A percentile compares a stretch with the other conserved stretches of the same genome.
Conservation (phyloP, 805 yeast genomes). For the Hanseniaspora occidentalis region DNA sequence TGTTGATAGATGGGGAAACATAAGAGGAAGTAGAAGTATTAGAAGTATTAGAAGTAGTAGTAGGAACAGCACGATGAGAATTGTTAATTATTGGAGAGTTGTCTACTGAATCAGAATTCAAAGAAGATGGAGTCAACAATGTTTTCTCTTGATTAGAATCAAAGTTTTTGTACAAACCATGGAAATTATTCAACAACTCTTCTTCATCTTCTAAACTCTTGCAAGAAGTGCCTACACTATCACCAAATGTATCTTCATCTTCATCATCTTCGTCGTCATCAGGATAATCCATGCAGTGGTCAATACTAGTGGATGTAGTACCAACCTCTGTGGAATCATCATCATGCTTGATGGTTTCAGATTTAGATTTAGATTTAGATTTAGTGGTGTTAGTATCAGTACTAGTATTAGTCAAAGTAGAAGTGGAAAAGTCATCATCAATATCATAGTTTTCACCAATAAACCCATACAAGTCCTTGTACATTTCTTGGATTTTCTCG, state of each 20-base stretch:
- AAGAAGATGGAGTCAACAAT: too few relatives aligned
- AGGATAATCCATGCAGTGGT: background rate
- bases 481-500: too few relatives aligned
- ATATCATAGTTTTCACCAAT: background rate
- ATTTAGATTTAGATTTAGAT: too few relatives aligned
- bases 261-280: constrained; percentile 1
- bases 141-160: too few relatives aligned
- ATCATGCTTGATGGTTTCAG: constrained; percentile 1
- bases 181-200: background rate
- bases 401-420: too few relatives aligned
- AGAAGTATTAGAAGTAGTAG: background rate
- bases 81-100: background rate
- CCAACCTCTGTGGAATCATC: constrained; percentile 3
- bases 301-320: constrained; percentile 4
- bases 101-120: too few relatives aligned
- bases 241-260: background rate
- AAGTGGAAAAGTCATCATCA: too few relatives aligned
- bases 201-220: background rate
- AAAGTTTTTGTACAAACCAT: too few relatives aligned
- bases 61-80: background rate
- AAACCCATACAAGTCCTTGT: background rate
- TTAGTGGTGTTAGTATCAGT: too few relatives aligned
- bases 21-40: background rate
- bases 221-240: background rate
- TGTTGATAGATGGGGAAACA: background rate